phyloP scores from a whole-genome alignment of 768 basidiomycete species.

The Leccinum variicolor region DNA sequence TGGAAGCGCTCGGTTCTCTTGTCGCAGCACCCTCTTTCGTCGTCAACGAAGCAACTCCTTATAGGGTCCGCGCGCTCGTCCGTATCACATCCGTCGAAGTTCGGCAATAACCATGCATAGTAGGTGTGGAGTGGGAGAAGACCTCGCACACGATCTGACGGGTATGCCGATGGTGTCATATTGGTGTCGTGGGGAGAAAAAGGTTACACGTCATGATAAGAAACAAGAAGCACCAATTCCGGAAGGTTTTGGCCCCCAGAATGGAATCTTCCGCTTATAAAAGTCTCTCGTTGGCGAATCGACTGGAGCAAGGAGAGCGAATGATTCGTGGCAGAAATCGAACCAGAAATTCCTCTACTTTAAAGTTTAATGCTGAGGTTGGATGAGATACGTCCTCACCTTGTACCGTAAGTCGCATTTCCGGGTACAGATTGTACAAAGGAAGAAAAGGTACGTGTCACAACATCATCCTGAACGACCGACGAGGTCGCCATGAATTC shows the following conservation, averaged over 20 bases:
- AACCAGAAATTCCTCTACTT: too few relatives aligned
- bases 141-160: constrained; percentile 35
- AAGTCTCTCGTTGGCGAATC: constrained; percentile 7
- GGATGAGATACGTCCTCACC: not conserved
- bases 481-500: constrained; percentile 22
- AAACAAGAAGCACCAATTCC: not conserved
- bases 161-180: constrained; percentile 40
- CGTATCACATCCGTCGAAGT: constrained; percentile 27
- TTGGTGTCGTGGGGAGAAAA: constrained; percentile 42
- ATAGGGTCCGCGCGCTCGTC: constrained; percentile 36
- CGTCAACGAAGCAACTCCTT: constrained; percentile 39
- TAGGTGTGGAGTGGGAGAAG: constrained; percentile 47
- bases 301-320: constrained; percentile 10
- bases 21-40: too few relatives aligned
- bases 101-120: constrained; percentile 7
- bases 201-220: constrained; percentile 35
- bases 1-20: too few relatives aligned
- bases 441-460: constrained; percentile 13
- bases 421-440: constrained; percentile 7
- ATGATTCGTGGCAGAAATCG: not conserved
- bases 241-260: not conserved
- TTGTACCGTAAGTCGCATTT: not conserved
- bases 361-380: too few relatives aligned
- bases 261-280: not conserved
- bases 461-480: not conserved